Evolutionary conservation across 495 filamentous ascomycete species (phyloP).

Genomic region (Hypoxylon lienhwacheense): DNA sequence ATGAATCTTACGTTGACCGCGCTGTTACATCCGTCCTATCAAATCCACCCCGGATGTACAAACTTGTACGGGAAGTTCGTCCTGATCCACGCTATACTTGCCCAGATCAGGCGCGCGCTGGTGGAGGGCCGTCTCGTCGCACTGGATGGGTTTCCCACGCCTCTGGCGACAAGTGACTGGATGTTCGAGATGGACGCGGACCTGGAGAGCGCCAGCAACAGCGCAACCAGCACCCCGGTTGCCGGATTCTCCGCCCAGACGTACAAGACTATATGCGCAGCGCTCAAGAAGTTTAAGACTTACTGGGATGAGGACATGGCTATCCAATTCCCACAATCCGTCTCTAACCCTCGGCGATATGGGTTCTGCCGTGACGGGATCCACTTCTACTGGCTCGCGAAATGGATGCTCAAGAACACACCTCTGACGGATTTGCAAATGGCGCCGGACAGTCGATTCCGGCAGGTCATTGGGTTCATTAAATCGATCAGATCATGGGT

Average conservation of each 20-base stretch:
- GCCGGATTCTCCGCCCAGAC: conserved; percentile 39
- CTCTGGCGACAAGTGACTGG: conserved; percentile 54
- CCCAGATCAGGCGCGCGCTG: conserved; percentile 52
- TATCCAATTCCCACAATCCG: conserved; percentile 58
- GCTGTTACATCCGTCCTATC: conserved; percentile 53
- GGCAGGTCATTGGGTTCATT: conserved; percentile 58
- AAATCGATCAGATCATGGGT: conserved; percentile 60
- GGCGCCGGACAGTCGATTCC: conserved; percentile 58
- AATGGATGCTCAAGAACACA: conserved; percentile 53
- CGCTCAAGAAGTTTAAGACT: conserved; percentile 66
- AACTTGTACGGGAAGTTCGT: conserved; percentile 71
- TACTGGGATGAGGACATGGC: conserved; percentile 67
- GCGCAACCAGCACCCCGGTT: conserved; percentile 56
- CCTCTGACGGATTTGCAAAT: conserved; percentile 49
- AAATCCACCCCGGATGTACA: conserved; percentile 58
- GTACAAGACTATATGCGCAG: conserved; percentile 43
- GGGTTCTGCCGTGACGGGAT: conserved; percentile 67
- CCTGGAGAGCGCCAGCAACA: conserved; percentile 39
- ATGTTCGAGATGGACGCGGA: conserved; percentile 41
- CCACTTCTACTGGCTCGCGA: conserved; percentile 68
- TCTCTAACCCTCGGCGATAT: conserved; percentile 51
- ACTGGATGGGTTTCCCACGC: conserved; percentile 45
- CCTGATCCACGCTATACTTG: conserved; percentile 64
- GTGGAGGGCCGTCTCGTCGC: conserved; percentile 38
- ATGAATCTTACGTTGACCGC: conserved; percentile 57